phyloP scores from a whole-genome alignment of 257 asterid genomes.

The Galeopsis tetrahit region DNA sequence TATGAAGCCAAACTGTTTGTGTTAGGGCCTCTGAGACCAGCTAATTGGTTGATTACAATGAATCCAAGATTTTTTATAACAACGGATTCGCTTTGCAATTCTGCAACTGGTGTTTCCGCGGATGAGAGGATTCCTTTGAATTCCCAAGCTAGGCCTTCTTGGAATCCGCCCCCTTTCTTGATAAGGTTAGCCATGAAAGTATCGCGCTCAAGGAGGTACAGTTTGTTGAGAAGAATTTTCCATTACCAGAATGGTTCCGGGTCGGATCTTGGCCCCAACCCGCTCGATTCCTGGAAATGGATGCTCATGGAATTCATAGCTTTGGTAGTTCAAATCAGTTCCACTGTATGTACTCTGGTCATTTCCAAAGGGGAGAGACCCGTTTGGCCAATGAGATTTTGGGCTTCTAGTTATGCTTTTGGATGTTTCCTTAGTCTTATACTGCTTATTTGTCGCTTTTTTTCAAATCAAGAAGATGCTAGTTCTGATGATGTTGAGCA shows the following conservation, averaged over 20 bases:
- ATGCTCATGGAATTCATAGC: slow-evolving; percentile 67
- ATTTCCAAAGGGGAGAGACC: slow-evolving; percentile 74
- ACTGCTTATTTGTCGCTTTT: slow-evolving; percentile 58
- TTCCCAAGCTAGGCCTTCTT: slow-evolving; percentile 49
- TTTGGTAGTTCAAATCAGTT: slow-evolving; percentile 55
- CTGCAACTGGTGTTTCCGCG: slow-evolving; percentile 43
- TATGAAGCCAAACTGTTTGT: background rate
- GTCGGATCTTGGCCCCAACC: slow-evolving; percentile 81
- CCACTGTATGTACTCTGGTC: slow-evolving; percentile 47
- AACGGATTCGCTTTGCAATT: slow-evolving; percentile 57
- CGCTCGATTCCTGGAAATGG: slow-evolving; percentile 76
- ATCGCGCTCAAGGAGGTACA: slow-evolving; percentile 77
- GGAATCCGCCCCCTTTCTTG: slow-evolving; percentile 55
- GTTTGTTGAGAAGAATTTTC: slow-evolving; percentile 79
- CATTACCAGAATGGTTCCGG: slow-evolving; percentile 90
- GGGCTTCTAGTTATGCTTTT: slow-evolving; percentile 79
- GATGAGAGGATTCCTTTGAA: slow-evolving; percentile 43
- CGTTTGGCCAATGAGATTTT: slow-evolving; percentile 92
- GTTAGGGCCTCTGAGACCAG: slow-evolving; percentile 16
- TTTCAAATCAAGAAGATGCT: slow-evolving; percentile 35
- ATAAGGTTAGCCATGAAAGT: slow-evolving; percentile 69
- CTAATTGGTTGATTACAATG: slow-evolving; percentile 39
- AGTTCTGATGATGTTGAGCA: slow-evolving; percentile 72
- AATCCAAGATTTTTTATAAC: slow-evolving; percentile 56
- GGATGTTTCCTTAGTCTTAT: slow-evolving; percentile 68